Base-by-base conservation (phyloP, 371 early-diverging fungal species). In the Apophysomyces sp. region DNA sequence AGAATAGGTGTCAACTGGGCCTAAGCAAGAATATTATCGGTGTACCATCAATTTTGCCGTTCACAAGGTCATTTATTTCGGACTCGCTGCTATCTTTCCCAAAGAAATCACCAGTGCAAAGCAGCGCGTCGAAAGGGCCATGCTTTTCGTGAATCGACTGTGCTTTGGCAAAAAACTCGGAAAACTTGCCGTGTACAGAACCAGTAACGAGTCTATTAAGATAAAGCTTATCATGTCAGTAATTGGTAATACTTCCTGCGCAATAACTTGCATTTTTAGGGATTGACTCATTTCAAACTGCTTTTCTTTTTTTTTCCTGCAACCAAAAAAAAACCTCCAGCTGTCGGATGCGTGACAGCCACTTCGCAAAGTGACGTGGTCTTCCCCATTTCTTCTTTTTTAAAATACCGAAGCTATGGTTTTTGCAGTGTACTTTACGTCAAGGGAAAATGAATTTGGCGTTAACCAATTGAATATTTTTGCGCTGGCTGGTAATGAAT, bases 71-170 rank as follows among this genome's bases (percentile, higher is more conserved):
- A 6, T 81, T 69, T 32, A 86, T 71, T n/a, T 69, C 68, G 27
- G 71, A 71, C 24, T 71, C 77, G 15, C 76, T 65, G 0, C 66
- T 69, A 4, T 81, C 78, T 24, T 75, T 51, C 9, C 72, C 81
- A 71, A 94, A 93, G 52, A 96, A 88, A 77, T 94, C 90, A 40
- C 96, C 96, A 0, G 84, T 79, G 41, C 91, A 86, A 5, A 96
- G 75, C 32, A 91, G 73, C 16, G 92, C 68, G 51, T 91, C 91
- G 66, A 96, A 96, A 7, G 96, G 94, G 0, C 94, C 94, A 62
- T 89, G 83, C 68, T 94, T 94, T 24, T 77, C 67, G 71, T 94
- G 81, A 60, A 94, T 84, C 31, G 88, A 80, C 27, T 83, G 80
- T 60, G 89, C 81, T 69, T 92, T 93, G 32, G 77, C 58, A 55